Evolutionary conservation across 148 eudicot genomes (phyloP), one percentile per base, ranked within the genome.

Genomic region (Spergularia marina): DNA sequence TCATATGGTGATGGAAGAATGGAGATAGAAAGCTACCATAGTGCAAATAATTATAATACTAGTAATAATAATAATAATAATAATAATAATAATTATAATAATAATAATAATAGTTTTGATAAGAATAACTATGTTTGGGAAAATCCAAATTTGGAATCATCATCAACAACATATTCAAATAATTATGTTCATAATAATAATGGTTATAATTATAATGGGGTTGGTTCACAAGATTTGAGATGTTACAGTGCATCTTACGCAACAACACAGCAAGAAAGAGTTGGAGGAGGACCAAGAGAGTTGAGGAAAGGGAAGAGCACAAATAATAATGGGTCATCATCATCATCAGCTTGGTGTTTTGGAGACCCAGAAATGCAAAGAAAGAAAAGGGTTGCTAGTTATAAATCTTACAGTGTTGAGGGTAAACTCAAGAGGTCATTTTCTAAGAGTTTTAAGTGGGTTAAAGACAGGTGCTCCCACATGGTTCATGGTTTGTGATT

Each of bases 351-450:
- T 17, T 90, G 94, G 94, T 86, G 86, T 75, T 80, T 89, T 4
- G 85, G 61, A 61, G 96, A 89, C 79, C 93, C 96, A 18, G 96
- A 91, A 55, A 53, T 91, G 85, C 87, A 85, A 83, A 86, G 96
- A 80, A 91, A 91, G 83, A 87, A 86, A 68, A 81, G 96, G 81
- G 96, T 91, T 57, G 96, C 91, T 18, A 81, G 91, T 71, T 91
- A 91, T 25, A 91, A 91, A 65, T 84, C 85, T 36, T 91, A 89
- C 57, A 73, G 82, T 44, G 96, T 86, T 73, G 93, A 91, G 53
- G 93, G 91, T 4, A 91, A 86, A 79, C 82, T 91, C 53, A 91
- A 91, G 74, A 87, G 86, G 6, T 86, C 91, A 36, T 65, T 91
- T 40, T 83, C 85, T 76, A 91, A 86, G 75, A 87, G 96, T 75